Conservation (phyloP, 257 asterid species). For the Fraxinus americana region DNA sequence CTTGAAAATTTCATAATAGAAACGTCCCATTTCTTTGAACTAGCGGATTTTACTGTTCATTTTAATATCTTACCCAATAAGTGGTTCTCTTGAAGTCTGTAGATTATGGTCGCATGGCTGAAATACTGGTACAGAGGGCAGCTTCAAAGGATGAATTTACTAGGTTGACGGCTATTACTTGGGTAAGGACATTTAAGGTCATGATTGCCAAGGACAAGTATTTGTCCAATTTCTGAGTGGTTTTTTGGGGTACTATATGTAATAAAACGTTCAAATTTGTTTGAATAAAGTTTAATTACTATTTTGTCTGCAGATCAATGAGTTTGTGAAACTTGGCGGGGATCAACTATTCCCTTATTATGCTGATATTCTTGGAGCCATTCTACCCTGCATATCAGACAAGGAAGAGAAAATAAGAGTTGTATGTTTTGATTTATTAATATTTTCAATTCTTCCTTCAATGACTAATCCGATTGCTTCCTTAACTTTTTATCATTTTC, state of each 20-base stretch:
- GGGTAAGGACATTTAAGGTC: constrained; percentile 58
- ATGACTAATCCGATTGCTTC: constrained; percentile 7
- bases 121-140: constrained; percentile 96
- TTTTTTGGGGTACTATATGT: neutral
- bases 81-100: constrained; percentile 77
- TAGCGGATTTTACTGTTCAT: constrained; percentile 23
- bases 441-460: constrained; percentile 17
- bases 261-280: constrained; percentile 22
- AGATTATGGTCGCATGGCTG: constrained; percentile 99
- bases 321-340: constrained; percentile 99
- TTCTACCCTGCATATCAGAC: constrained; percentile 96
- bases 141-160: constrained; percentile 94
- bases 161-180: constrained; percentile 90
- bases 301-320: constrained; percentile 65
- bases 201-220: constrained; percentile 18
- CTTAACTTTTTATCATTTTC: no score
- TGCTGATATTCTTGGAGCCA: constrained; percentile 95
- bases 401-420: constrained; percentile 97
- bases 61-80: constrained; percentile 38
- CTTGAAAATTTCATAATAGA: constrained; percentile 21
- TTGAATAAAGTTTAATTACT: constrained; percentile 26
- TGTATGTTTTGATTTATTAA: constrained; percentile 50
- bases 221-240: constrained; percentile 24
- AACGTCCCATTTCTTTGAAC: constrained; percentile 8
- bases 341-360: constrained; percentile 96